Conservation (phyloP, 768 basidiomycete genomes). For the Boletus barrowsii region DNA sequence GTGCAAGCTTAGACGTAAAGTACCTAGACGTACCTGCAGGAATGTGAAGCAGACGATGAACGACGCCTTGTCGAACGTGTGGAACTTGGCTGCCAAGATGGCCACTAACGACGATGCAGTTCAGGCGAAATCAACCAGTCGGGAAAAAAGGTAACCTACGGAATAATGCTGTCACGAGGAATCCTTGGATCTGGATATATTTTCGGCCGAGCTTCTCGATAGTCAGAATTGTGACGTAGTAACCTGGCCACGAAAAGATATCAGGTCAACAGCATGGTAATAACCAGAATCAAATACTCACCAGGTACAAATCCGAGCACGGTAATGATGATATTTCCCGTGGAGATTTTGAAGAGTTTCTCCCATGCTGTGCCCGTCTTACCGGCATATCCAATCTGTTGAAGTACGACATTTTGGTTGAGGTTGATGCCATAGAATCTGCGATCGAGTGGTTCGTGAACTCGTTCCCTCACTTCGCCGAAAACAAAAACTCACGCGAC, state of each 20-base stretch:
- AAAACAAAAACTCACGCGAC: conserved; percentile 45
- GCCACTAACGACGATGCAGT: conserved; percentile 40
- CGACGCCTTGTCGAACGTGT: conserved; percentile 48
- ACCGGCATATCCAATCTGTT: conserved; percentile 69
- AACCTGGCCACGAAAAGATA: conserved; percentile 40
- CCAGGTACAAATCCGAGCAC: conserved; percentile 76
- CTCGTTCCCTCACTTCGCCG: not conserved
- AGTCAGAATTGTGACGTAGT: conserved; percentile 64
- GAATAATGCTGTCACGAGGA: conserved; percentile 67
- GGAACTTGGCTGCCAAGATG: conserved; percentile 66
- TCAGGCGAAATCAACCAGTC: not conserved
- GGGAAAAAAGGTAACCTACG: conserved; percentile 34
- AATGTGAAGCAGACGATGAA: conserved; percentile 75
- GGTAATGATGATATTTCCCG: conserved; percentile 70
- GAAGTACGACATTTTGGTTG: conserved; percentile 76
- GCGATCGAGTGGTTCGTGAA: not conserved
- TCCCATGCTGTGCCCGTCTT: conserved; percentile 55
- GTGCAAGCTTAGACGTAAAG: not conserved
- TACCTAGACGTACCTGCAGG: conserved; percentile 44
- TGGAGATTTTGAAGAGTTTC: conserved; percentile 62
- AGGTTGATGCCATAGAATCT: conserved; percentile 76
- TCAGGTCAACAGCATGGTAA: not conserved
- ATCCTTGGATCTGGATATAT: conserved; percentile 73
- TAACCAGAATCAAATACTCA: conserved; percentile 15
- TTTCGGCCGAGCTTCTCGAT: conserved; percentile 76